Evolutionary conservation across 371 early-diverging fungal species (phyloP).

Genomic region (Rhizopus sp.): DNA sequence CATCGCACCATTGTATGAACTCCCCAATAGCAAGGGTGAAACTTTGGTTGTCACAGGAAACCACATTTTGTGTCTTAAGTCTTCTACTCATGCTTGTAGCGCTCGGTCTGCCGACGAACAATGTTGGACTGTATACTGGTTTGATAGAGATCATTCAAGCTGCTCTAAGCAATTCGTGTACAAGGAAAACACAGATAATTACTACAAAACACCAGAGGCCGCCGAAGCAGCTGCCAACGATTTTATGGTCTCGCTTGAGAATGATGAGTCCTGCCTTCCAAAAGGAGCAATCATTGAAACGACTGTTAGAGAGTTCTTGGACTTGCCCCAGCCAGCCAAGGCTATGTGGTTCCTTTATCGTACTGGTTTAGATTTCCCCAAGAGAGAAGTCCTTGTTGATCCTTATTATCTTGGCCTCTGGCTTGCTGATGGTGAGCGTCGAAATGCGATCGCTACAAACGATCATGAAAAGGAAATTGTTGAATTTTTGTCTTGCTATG

Average conservation of each 20-base stretch:
- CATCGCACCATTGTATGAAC: constrained; percentile 26
- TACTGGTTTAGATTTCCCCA: not conserved
- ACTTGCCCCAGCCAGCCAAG: constrained; percentile 10
- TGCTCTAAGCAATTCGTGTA: constrained; percentile 3
- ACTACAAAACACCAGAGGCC: no score
- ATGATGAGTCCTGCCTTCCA: not conserved
- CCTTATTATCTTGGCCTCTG: constrained; percentile 4
- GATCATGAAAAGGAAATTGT: no score
- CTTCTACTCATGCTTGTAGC: not conserved
- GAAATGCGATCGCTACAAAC: no score
- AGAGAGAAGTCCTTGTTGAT: constrained; percentile 2
- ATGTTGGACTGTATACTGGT: constrained; percentile 5
- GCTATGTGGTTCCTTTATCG: constrained; percentile 14
- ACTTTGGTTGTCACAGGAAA: constrained; percentile 44
- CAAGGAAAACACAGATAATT: no score
- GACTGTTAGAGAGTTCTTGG: constrained; percentile 34
- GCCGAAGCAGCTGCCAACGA: not conserved
- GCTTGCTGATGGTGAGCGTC: not conserved
- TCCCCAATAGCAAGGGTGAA: constrained; percentile 12
- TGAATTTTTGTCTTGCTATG: no score
- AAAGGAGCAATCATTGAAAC: constrained; percentile 18
- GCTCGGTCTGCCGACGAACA: constrained; percentile 1
- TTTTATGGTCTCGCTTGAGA: not conserved
- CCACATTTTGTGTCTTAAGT: constrained; percentile 45
- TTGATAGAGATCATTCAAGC: not conserved